Conservation (phyloP, 805 yeast genomes). For the Candida andamanensis region DNA sequence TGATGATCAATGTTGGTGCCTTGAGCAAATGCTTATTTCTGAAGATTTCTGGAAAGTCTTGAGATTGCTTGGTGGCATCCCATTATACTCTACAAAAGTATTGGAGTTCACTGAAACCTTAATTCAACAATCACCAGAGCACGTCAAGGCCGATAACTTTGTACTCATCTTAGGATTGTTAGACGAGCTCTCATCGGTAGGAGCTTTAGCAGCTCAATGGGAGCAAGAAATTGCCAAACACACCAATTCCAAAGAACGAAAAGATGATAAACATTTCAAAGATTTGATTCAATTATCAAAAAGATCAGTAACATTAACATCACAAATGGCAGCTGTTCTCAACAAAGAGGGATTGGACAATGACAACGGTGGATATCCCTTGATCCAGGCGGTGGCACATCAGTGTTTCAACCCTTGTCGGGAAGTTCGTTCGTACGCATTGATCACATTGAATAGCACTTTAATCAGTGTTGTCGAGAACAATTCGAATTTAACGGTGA, state of each 20-base stretch:
- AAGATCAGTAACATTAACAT: constrained; percentile 57
- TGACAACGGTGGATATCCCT: constrained; percentile 46
- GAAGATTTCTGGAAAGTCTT: constrained; percentile 52
- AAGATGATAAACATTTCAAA: constrained; percentile 42
- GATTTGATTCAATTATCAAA: constrained; percentile 55
- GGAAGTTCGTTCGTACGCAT: constrained; percentile 64
- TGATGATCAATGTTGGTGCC: constrained; percentile 42
- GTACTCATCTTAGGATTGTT: constrained; percentile 64
- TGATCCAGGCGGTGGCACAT: constrained; percentile 78
- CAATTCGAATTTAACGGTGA: constrained; percentile 40
- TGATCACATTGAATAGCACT: constrained; percentile 52
- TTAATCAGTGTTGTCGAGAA: constrained; percentile 38
- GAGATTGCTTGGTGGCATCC: constrained; percentile 43
- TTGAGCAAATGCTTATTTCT: constrained; percentile 26
- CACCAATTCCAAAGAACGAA: constrained; percentile 44
- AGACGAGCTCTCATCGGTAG: constrained; percentile 77
- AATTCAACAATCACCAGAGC: constrained; percentile 24
- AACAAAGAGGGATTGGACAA: constrained; percentile 24
- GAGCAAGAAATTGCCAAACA: too few relatives aligned
- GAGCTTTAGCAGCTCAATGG: constrained; percentile 73
- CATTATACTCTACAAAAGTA: constrained; percentile 38
- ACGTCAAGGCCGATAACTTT: constrained; percentile 47
- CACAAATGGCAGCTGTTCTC: constrained; percentile 40
- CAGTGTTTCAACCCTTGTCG: constrained; percentile 88
- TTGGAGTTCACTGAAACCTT: constrained; percentile 44